Evolutionary conservation across 2,329 filamentous ascomycete species (phyloP).

Genomic region (Clonostachys solani): DNA sequence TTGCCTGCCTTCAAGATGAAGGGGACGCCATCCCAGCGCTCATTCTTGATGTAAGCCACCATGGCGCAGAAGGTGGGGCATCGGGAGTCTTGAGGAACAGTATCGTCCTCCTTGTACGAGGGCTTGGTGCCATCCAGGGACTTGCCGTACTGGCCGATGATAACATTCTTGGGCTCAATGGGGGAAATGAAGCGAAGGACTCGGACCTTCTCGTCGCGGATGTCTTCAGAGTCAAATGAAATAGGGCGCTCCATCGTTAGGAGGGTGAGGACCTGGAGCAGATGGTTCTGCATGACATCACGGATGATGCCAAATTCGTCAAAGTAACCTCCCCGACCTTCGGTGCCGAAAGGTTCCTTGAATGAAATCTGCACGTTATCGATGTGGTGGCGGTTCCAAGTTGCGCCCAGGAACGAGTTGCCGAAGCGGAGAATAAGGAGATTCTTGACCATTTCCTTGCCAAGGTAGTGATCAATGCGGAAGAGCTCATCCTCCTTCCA

Average conservation of each 20-base stretch:
- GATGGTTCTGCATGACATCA: constrained; percentile 99
- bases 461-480: constrained; percentile 98
- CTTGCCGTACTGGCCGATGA: constrained; percentile 97
- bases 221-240: constrained; percentile 96
- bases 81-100: constrained; percentile 92
- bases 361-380: constrained; percentile 99
- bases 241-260: constrained; percentile 98
- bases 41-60: constrained; percentile 98
- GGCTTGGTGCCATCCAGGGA: constrained; percentile 96
- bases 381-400: constrained; percentile 99
- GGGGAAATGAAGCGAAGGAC: constrained; percentile 89
- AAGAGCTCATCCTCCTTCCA: constrained; percentile 99
- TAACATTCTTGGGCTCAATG: constrained; percentile 99
- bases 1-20: constrained; percentile 99
- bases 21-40: constrained; percentile 97
- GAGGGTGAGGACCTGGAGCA: constrained; percentile 92
- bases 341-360: constrained; percentile 98
- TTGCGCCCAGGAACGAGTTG: constrained; percentile 97
- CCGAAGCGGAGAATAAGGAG: constrained; percentile 96
- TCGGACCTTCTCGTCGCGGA: constrained; percentile 97
- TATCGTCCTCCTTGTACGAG: constrained; percentile 97
- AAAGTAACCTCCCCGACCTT: constrained; percentile 97
- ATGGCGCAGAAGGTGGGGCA: constrained; percentile 98
- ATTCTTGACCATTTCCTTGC: constrained; percentile 99
- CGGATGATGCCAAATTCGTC: constrained; percentile 99